Evolutionary conservation across 2,329 filamentous ascomycete genomes (phyloP).

Genomic region (Microthyrium microscopicum): DNA sequence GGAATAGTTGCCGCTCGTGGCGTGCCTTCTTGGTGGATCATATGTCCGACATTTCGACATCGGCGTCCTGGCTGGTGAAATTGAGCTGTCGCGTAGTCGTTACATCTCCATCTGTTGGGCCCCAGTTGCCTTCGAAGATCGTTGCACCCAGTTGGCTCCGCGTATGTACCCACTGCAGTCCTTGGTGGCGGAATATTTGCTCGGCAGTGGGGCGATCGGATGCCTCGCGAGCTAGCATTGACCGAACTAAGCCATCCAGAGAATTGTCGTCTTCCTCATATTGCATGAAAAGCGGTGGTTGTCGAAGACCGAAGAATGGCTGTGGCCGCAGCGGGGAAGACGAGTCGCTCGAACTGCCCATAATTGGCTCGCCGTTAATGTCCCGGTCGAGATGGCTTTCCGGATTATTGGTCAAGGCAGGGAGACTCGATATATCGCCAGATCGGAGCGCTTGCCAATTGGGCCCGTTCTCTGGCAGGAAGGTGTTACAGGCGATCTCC

Average conservation of each 20-base stretch:
- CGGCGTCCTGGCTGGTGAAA: slow-evolving; percentile 34
- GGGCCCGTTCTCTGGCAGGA: slow-evolving; percentile 80
- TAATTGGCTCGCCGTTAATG: slow-evolving; percentile 48
- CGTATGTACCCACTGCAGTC: slow-evolving; percentile 62
- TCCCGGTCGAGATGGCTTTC: slow-evolving; percentile 58
- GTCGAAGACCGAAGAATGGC: slow-evolving; percentile 26
- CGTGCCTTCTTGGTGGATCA: no score
- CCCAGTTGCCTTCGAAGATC: slow-evolving; percentile 91
- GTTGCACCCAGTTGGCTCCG: slow-evolving; percentile 79
- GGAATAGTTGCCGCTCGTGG: no score
- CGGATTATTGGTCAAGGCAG: slow-evolving; percentile 66
- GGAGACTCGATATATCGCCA: slow-evolving; percentile 77
- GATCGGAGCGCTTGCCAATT: slow-evolving; percentile 82
- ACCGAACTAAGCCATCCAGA: slow-evolving; percentile 67
- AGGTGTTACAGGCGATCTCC: slow-evolving; percentile 86
- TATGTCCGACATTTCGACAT: slow-evolving; percentile 46
- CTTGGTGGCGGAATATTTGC: slow-evolving; percentile 55
- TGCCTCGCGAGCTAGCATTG: slow-evolving; percentile 73
- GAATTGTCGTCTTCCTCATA: slow-evolving; percentile 55
- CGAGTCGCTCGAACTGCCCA: no score
- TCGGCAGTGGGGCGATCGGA: slow-evolving; percentile 54
- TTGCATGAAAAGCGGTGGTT: slow-evolving; percentile 81
- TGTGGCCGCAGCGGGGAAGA: slow-evolving; percentile 15
- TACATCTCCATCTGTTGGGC: slow-evolving; percentile 59
- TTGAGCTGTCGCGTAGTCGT: no score